Evolutionary conservation across 805 yeast genomes (phyloP).

Genomic region (Pichia cephalocereana): DNA sequence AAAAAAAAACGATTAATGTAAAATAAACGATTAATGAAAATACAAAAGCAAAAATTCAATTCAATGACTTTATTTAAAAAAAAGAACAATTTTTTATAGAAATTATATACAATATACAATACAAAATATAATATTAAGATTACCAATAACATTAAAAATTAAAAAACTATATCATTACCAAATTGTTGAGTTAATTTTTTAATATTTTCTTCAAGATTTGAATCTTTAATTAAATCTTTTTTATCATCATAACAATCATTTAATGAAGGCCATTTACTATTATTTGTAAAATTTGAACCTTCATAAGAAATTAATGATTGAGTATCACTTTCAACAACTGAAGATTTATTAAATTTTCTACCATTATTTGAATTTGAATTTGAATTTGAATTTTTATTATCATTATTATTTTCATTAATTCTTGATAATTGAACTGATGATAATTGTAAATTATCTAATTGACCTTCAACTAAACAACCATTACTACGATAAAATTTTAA

Average conservation of each 20-base stretch:
- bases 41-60: too few relatives aligned
- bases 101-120: too few relatives aligned
- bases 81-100: too few relatives aligned
- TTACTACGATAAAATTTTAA: conserved; percentile 70
- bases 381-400: conserved; percentile 1
- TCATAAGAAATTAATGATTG: conserved; percentile 31
- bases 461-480: conserved; percentile 87
- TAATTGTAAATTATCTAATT: conserved; percentile 67
- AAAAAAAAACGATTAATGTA: background rate
- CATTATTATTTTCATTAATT: conserved; percentile 3
- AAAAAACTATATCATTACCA: conserved; percentile 25
- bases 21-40: background rate
- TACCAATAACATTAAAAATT: background rate
- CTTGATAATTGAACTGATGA: conserved; percentile 47
- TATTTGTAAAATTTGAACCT: conserved; percentile 13
- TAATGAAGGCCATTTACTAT: conserved; percentile 16
- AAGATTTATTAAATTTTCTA: conserved; percentile 8
- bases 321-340: conserved; percentile 25
- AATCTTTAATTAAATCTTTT: background rate
- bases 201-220: conserved; percentile 12
- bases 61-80: too few relatives aligned
- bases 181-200: conserved; percentile 31
- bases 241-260: conserved; percentile 11
- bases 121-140: too few relatives aligned
- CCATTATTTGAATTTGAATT: background rate